A percentile compares a stretch with the other conserved stretches of the same genome.
phyloP scores from a whole-genome alignment of 441 rosid genomes.

The Mallotus japonicus region DNA sequence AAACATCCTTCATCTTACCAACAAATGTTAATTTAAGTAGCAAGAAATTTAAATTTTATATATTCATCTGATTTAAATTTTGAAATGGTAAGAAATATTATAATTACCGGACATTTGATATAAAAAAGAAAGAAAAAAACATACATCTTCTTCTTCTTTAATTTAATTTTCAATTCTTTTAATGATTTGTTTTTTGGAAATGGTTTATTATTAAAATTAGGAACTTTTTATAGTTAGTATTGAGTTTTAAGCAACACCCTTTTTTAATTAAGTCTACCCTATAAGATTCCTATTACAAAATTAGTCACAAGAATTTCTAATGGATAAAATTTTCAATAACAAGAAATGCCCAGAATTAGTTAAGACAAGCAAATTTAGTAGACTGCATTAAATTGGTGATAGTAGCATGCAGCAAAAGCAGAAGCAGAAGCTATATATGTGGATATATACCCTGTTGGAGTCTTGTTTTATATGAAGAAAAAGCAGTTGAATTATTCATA shows the following conservation, averaged over 20 bases:
- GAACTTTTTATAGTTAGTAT: constrained; percentile 12
- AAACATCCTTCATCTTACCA: neutral
- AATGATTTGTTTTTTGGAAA: neutral
- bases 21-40: no score
- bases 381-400: constrained; percentile 28
- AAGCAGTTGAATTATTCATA: neutral
- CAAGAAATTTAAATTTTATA: no score
- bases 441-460: constrained; percentile 1
- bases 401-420: constrained; percentile 12
- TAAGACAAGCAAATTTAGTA: constrained; percentile 15
- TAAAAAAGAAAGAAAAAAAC: no score
- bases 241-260: constrained; percentile 26
- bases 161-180: neutral
- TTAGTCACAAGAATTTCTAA: constrained; percentile 9
- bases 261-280: constrained; percentile 20
- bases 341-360: constrained; percentile 28
- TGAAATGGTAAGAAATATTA: no score
- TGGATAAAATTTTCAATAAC: constrained; percentile 11
- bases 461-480: constrained; percentile 16
- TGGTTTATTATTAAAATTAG: neutral
- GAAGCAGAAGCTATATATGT: neutral
- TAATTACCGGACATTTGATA: no score
- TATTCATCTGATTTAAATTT: no score
- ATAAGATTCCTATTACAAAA: constrained; percentile 31
- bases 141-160: no score